Percentiles rank a stretch among this genome's conserved stretches.
These are phyloP conservation scores for Yueomyces sp. DNA, from an alignment of 805 yeast genomes.

Conservation along the genomic window DNA sequence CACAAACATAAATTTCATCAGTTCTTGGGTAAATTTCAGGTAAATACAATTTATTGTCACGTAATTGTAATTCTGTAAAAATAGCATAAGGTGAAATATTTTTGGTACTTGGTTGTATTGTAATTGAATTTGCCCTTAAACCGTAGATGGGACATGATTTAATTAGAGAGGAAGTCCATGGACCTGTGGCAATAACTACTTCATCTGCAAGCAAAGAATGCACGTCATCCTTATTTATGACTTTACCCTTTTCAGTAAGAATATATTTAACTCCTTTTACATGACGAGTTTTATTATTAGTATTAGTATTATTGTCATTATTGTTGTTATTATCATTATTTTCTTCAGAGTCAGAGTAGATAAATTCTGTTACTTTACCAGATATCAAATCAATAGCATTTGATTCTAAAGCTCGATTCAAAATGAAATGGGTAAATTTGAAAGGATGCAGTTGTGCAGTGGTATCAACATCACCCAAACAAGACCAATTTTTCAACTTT, in stretches of 20 bases:
- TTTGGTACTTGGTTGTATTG: slow-evolving; percentile 66
- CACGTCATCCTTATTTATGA: slow-evolving; percentile 26
- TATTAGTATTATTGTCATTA: not conserved
- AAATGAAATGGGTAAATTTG: slow-evolving; percentile 70
- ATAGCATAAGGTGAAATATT: slow-evolving; percentile 78
- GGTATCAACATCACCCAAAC: slow-evolving; percentile 69
- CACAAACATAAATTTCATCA: slow-evolving; percentile 94
- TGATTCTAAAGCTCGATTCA: slow-evolving; percentile 67
- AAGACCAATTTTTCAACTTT: slow-evolving; percentile 58
- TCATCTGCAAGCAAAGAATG: slow-evolving; percentile 46
- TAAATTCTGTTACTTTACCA: slow-evolving; percentile 69
- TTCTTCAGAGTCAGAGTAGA: slow-evolving; percentile 19
- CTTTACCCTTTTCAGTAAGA: slow-evolving; percentile 5
- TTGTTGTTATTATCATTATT: slow-evolving; percentile 37
- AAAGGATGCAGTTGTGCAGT: slow-evolving; percentile 98
- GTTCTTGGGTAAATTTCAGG: slow-evolving; percentile 93
- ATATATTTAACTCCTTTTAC: not conserved
- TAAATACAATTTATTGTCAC: slow-evolving; percentile 54
- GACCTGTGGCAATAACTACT: slow-evolving; percentile 78
- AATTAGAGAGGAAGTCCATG: slow-evolving; percentile 86
- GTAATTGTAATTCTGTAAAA: slow-evolving; percentile 75
- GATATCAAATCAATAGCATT: slow-evolving; percentile 75
- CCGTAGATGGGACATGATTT: slow-evolving; percentile 94
- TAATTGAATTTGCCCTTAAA: slow-evolving; percentile 87
- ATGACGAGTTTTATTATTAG: slow-evolving; percentile 3